A percentile compares a stretch with the other conserved stretches of the same genome.
phyloP scores from a whole-genome alignment of 2,329 filamentous ascomycete genomes.

The Tolypocladium pustulatum region DNA sequence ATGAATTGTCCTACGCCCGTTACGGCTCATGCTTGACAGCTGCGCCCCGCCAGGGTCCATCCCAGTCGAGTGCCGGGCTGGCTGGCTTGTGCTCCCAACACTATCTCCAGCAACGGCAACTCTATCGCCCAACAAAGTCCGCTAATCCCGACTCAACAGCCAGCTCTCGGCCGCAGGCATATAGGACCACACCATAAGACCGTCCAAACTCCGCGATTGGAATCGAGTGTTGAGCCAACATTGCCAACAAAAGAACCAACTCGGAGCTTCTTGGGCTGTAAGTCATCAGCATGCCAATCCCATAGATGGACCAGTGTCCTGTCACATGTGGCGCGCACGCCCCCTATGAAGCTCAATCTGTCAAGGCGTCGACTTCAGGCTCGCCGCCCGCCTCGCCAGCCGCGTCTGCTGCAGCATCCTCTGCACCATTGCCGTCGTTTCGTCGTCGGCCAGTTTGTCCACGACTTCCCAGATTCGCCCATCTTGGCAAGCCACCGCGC shows the following conservation, averaged over 20 bases:
- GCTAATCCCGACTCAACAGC: not conserved
- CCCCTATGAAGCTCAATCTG: not conserved
- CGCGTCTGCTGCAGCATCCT: constrained; percentile 14
- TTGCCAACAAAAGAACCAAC: not conserved
- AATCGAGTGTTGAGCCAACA: not conserved
- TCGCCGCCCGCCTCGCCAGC: not conserved
- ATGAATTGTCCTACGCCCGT: too few relatives aligned
- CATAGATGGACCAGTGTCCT: too few relatives aligned
- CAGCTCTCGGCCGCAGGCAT: not conserved
- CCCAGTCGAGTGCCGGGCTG: too few relatives aligned
- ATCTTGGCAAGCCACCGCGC: constrained; percentile 17
- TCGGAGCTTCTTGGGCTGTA: not conserved
- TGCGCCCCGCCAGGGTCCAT: too few relatives aligned
- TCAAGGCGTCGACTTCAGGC: not conserved
- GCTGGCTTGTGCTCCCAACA: too few relatives aligned
- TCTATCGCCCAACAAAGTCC: not conserved
- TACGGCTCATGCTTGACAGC: too few relatives aligned
- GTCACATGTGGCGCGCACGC: too few relatives aligned
- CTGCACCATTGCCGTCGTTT: constrained; percentile 10
- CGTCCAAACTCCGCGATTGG: too few relatives aligned
- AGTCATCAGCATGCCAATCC: not conserved
- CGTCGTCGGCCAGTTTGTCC: constrained; percentile 15
- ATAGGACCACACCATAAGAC: not conserved
- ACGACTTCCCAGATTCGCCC: constrained; percentile 21
- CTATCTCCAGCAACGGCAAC: not conserved